phyloP scores from a whole-genome alignment of 352 stramenopile species.

The Phytophthora fragariaefolia region DNA sequence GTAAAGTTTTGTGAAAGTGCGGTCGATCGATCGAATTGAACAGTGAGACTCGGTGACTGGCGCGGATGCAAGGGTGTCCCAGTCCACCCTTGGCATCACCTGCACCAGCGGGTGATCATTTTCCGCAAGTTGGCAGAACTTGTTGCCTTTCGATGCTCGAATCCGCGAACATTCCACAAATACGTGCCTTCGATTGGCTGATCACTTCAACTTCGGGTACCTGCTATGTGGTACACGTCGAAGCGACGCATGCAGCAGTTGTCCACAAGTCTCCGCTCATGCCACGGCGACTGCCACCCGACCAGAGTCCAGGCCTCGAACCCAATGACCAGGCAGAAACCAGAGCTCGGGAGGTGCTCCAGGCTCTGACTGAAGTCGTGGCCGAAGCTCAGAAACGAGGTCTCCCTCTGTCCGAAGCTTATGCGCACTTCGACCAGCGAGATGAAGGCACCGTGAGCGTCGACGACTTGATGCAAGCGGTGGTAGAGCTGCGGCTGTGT shows the following conservation, averaged over 20 bases:
- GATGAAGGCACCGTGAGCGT: slow-evolving; percentile 53
- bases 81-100: neutral
- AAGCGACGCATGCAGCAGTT: slow-evolving; percentile 37
- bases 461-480: slow-evolving; percentile 57
- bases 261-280: slow-evolving; percentile 14
- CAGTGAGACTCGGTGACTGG: slow-evolving; percentile 33
- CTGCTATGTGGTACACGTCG: slow-evolving; percentile 15
- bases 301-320: neutral
- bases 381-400: slow-evolving; percentile 53
- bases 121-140: slow-evolving; percentile 18
- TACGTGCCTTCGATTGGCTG: slow-evolving; percentile 31
- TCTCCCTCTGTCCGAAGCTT: slow-evolving; percentile 58
- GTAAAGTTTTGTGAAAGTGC: slow-evolving; percentile 4
- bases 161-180: slow-evolving; percentile 25
- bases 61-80: neutral
- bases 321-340: neutral
- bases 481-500: slow-evolving; percentile 50
- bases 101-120: slow-evolving; percentile 9
- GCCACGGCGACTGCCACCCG: slow-evolving; percentile 9
- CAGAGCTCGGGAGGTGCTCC: slow-evolving; percentile 35
- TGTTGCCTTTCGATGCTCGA: slow-evolving; percentile 32
- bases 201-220: slow-evolving; percentile 30
- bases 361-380: slow-evolving; percentile 56
- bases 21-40: slow-evolving; percentile 37
- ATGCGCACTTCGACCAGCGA: slow-evolving; percentile 61